Base-by-base conservation (phyloP, 2,329 filamentous ascomycete species). In the Talaromyces atroroseus region DNA sequence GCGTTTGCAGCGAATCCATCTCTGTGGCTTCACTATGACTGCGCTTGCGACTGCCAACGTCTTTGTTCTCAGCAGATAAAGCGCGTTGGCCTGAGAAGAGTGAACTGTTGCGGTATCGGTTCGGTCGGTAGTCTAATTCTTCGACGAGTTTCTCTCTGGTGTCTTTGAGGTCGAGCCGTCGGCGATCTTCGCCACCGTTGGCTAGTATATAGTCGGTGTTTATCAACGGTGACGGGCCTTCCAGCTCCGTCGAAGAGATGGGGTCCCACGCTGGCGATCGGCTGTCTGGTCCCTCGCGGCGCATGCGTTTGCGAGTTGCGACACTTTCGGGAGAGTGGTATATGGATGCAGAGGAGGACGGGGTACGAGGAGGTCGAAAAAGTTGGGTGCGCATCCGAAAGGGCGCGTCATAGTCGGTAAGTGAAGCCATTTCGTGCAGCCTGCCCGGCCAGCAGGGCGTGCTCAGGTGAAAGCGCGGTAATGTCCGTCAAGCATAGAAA, bases 101-200 rank as follows among this genome's bases (percentile, higher is more conserved):
- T 62, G 64, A 10, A 59, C 63, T 42, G 42, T 62, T 40, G 42
- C 66, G 67, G 61, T 75, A 77, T 50, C 74, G 68, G 63, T 70
- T 76, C 24, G 73, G 73, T 51, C 74, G 68, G 58, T 74, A 75
- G 59, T 75, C 73, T 49, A 70, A 54, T 55, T 75, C 73, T 24
- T 58, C 56, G 12, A 36, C 48, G 21, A 55, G 24, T 11, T 66
- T 66, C 5, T 66, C 64, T 48, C 59, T 59, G 52, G 46, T 65
- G 45, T 54, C 62, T 57, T 66, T 60, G 57, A 66, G 23, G 46
- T 58, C 51, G 5, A 58, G 46, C 3, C 49, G 46, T 32, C 36
- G 45, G 1, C 26, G 29, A 34, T 58, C 56, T 29, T 49, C 56
- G 5, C 56, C 56, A 34, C 64, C 65, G 58, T 65, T 67, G 32